Conservation (phyloP, 306 rosid species). For the Cucumis hystrix region DNA sequence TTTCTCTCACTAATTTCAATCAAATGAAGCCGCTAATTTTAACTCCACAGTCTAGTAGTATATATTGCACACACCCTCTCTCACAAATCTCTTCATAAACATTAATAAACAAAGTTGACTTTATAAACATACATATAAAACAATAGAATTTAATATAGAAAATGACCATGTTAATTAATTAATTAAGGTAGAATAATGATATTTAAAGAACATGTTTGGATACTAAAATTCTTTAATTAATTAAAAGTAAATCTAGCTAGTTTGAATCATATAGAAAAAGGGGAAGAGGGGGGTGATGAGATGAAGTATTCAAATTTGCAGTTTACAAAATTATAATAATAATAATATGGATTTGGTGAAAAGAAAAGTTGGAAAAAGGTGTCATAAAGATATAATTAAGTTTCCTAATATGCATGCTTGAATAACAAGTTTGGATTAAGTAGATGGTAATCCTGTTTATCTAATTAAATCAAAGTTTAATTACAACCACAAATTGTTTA, state of each 20-base stretch:
- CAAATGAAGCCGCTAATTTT: not conserved
- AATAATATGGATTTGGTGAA: not conserved
- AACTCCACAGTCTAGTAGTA: not conserved
- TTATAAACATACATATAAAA: no score
- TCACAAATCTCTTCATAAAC: not conserved
- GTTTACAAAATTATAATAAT: no score
- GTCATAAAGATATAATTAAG: not conserved
- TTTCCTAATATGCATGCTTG: slow-evolving; percentile 1
- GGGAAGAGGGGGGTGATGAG: not conserved
- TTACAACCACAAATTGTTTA: not conserved
- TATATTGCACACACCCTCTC: not conserved
- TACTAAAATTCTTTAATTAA: not conserved
- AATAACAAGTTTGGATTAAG: not conserved
- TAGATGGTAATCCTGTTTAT: not conserved
- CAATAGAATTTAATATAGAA: no score
- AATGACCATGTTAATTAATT: no score
- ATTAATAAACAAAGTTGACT: not conserved
- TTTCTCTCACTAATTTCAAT: not conserved
- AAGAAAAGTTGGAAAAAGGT: not conserved
- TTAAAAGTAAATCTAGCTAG: no score
- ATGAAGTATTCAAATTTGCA: slow-evolving; percentile 4
- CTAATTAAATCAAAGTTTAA: not conserved
- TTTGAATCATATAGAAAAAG: not conserved
- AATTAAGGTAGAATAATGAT: not conserved
- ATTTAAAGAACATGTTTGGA: not conserved